Base-by-base conservation (phyloP, 306 rosid species). In the Lathyrus oleraceus region DNA sequence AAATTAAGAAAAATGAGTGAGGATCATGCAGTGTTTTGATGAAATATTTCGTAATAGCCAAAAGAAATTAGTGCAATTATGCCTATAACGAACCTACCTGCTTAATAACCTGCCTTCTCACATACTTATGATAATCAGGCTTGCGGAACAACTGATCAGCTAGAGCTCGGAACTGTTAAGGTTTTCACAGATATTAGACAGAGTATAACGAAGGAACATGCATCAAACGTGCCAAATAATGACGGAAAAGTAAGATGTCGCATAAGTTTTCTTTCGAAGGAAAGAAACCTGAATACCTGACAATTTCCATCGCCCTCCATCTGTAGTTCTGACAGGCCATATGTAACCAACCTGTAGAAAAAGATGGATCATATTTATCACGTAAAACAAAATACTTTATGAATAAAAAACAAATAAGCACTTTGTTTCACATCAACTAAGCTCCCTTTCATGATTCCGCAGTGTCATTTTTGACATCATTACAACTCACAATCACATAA, bases 301-400 rank as follows among this genome's bases (percentile, higher is more conserved):
- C 99, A 95, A 85, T 95, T 95, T 74, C 99, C 99, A 76, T 95
- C 99, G 72, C 99, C 99, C 86, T 95, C 95, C 78, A 95, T 95
- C 76, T 86, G 99, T 49, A 91, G 85, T 77, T 89, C 99, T 30
- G 87, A 83, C 74, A 95, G 82, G 73, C 88, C 91, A 83, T 95
- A 87, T 8, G 96, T 86, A 69, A 65, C 88, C 81, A 95, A 75
- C 87, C 99, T 94, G 85, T 53, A 82, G 49, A 27, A 69, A 76
- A 69, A 25, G 23, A 32, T 15, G 59, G 38, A 36, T 16, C 74
- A 52, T 76, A 54, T 48, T 78, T 47, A 76, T 32, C 38, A 43
- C 42, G 45, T n/a, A 64, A 58, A 49, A 53, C 58, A 67, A 72
- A 47, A 83, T 36, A 74, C 64, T 1, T 56, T 48, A 38, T 23